These are phyloP conservation scores for Aspergillus conjunctus DNA, from an alignment of 495 filamentous ascomycete genomes.

Conservation along the genomic window DNA sequence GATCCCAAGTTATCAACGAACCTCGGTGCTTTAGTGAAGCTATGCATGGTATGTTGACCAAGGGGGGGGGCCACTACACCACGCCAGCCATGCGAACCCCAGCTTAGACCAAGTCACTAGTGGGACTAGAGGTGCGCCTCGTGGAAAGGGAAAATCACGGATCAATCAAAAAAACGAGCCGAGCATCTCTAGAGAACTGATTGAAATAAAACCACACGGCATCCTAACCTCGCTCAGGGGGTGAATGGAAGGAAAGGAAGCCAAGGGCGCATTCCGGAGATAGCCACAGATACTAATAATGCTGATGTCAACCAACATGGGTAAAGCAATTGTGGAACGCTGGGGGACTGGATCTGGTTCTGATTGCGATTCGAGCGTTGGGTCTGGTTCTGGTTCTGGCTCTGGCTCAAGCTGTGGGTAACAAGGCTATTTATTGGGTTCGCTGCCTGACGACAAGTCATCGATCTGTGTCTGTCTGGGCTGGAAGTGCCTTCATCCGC, in stretches of 20 bases:
- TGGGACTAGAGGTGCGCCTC: neutral
- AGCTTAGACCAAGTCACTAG: slow-evolving; percentile 5
- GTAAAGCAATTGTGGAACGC: neutral
- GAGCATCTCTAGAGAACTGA: neutral
- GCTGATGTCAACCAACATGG: slow-evolving; percentile 4
- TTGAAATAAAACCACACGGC: neutral
- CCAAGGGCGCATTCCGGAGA: neutral
- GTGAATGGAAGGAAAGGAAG: neutral
- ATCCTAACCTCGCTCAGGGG: neutral
- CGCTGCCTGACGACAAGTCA: slow-evolving; percentile 2
- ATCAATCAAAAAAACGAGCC: neutral
- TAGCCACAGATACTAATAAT: neutral
- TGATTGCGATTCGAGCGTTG: neutral
- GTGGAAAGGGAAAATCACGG: neutral
- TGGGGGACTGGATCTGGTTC: neutral
- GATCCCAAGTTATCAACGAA: neutral
- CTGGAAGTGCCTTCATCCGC: neutral
- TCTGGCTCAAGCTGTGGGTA: neutral
- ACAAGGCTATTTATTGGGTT: neutral
- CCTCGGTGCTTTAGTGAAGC: slow-evolving; percentile 8
- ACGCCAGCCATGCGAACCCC: slow-evolving; percentile 4
- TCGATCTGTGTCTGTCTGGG: neutral
- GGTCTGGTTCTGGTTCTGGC: neutral
- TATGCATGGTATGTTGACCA: neutral
- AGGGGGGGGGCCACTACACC: neutral